Percentiles rank a stretch among this genome's conserved stretches.
Conservation (phyloP, 257 asterid genomes). For the Cordia subcordata region DNA sequence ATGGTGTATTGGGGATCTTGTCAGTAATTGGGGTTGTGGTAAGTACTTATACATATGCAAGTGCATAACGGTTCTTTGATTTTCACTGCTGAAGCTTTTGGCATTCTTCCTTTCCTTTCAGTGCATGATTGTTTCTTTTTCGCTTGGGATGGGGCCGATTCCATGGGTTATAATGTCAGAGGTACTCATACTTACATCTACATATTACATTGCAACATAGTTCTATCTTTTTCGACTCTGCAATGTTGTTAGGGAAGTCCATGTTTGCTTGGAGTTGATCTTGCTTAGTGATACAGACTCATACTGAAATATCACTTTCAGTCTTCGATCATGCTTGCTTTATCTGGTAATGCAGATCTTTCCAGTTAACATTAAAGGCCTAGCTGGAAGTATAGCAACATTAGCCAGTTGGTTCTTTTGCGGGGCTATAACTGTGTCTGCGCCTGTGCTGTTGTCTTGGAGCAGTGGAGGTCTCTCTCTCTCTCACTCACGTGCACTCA, state of each 20-base stretch:
- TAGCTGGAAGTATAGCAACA: slow-evolving; percentile 92
- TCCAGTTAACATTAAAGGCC: slow-evolving; percentile 75
- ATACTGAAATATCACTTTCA: neutral
- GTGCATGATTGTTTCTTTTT: slow-evolving; percentile 64
- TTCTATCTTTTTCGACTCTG: neutral
- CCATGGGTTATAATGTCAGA: slow-evolving; percentile 99
- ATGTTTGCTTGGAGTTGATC: no score
- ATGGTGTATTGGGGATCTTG: slow-evolving; percentile 50
- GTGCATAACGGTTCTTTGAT: neutral
- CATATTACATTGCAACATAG: no score
- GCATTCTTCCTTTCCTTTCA: slow-evolving; percentile 22
- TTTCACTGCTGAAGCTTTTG: slow-evolving; percentile 3
- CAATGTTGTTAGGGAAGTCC: no score
- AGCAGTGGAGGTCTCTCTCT: slow-evolving; percentile 58
- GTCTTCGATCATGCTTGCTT: neutral
- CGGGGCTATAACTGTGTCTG: slow-evolving; percentile 65
- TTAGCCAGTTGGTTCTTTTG: slow-evolving; percentile 65
- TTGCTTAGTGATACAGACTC: no score
- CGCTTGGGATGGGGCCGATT: slow-evolving; percentile 91
- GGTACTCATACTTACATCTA: slow-evolving; percentile 31
- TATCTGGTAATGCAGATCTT: slow-evolving; percentile 49
- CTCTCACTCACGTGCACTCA: neutral
- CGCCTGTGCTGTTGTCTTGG: slow-evolving; percentile 76
- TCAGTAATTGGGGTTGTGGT: slow-evolving; percentile 64
- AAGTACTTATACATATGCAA: slow-evolving; percentile 9